These are phyloP conservation scores for Apostasia shenzhenica DNA, from an alignment of 106 monocot genomes.

Conservation along the genomic window DNA sequence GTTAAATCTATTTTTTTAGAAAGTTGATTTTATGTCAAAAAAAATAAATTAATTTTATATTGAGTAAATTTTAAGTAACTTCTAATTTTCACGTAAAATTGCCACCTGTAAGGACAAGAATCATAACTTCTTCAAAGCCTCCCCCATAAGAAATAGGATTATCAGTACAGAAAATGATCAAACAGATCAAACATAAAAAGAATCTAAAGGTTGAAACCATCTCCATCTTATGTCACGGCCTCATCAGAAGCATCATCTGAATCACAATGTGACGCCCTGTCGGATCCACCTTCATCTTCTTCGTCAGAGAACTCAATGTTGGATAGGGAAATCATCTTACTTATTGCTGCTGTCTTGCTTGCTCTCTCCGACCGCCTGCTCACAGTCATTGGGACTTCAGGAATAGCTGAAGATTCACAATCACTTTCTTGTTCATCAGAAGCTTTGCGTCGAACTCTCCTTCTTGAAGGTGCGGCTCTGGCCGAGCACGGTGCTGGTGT, in stretches of 20 bases:
- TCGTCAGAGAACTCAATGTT: constrained; percentile 17
- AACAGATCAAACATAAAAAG: too few species aligned
- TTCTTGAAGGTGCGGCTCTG: constrained; percentile 38
- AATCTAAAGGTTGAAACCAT: too few species aligned
- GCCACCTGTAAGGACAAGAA: too few species aligned
- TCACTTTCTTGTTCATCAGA: constrained; percentile 16
- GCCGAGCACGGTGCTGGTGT: constrained; percentile 49
- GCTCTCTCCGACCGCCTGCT: constrained; percentile 56
- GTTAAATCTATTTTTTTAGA: too few species aligned
- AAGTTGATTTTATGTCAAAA: too few species aligned
- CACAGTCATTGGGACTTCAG: constrained; percentile 16
- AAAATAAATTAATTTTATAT: too few species aligned
- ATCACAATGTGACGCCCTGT: constrained; percentile 44
- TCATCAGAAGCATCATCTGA: constrained; percentile 32
- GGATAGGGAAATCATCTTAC: constrained; percentile 38
- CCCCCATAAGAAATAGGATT: too few species aligned
- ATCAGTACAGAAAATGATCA: too few species aligned
- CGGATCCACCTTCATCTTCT: constrained; percentile 41
- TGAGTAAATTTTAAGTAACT: too few species aligned
- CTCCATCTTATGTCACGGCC: neutral
- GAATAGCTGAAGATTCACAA: constrained; percentile 4
- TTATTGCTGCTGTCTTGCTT: constrained; percentile 81
- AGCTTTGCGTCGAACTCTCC: constrained; percentile 28
- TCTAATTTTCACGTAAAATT: too few species aligned
- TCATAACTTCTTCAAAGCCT: too few species aligned